phyloP scores from a whole-genome alignment of 1,139 yeast species.

The Candida albicans region DNA sequence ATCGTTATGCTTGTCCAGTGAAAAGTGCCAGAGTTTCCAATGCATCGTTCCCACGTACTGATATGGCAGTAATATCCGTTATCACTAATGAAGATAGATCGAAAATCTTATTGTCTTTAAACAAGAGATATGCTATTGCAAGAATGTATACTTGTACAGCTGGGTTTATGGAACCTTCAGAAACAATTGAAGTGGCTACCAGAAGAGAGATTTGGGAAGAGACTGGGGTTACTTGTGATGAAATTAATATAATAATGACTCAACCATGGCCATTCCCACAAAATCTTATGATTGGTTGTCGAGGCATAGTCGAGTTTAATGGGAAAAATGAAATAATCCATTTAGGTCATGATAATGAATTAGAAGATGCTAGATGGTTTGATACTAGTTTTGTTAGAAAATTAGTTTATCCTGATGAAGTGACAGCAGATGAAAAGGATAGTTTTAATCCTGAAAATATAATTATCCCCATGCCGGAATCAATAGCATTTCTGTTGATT shows the following conservation, averaged over 20 bases:
- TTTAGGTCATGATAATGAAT: constrained; percentile 80
- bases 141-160: constrained; percentile 83
- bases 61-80: constrained; percentile 82
- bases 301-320: constrained; percentile 69
- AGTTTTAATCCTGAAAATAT: constrained; percentile 41
- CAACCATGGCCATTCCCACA: constrained; percentile 99
- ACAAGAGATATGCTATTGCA: constrained; percentile 50
- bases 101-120: constrained; percentile 70
- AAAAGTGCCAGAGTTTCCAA: constrained; percentile 54
- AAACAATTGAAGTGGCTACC: constrained; percentile 85
- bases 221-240: constrained; percentile 73
- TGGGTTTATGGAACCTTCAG: constrained; percentile 95
- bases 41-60: constrained; percentile 88
- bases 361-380: constrained; percentile 85
- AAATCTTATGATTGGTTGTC: constrained; percentile 88
- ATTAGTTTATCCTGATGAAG: constrained; percentile 39
- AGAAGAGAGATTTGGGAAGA: constrained; percentile 94
- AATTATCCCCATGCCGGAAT: constrained; percentile 40
- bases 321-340: constrained; percentile 61
- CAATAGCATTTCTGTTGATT: constrained; percentile 44
- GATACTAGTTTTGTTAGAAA: constrained; percentile 52
- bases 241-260: constrained; percentile 61
- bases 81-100: constrained; percentile 61
- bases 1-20: constrained; percentile 49
- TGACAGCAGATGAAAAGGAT: constrained; percentile 17